Percentiles rank a stretch among this genome's conserved stretches.
phyloP scores from a whole-genome alignment of 176 grass and related monocot species.

The Paspalum vaginatum region DNA sequence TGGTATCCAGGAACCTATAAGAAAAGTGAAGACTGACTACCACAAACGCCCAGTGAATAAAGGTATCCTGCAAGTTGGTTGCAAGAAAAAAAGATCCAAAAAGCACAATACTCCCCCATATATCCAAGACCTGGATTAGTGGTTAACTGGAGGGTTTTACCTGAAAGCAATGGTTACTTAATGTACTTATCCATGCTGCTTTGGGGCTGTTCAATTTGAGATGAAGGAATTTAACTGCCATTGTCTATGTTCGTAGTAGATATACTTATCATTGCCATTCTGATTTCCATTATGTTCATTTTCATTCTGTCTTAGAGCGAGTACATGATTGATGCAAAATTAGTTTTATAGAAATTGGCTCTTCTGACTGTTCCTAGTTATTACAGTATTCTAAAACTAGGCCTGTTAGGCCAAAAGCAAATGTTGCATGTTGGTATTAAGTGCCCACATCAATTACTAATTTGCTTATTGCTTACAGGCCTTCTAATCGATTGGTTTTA shows the following conservation, averaged over 20 bases:
- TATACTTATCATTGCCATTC: background rate
- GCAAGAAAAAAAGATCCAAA: conserved; percentile 28
- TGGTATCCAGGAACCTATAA: conserved; percentile 73
- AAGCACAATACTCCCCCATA: background rate
- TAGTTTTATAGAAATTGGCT: conserved; percentile 12
- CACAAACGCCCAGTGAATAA: conserved; percentile 62
- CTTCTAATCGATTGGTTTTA: background rate
- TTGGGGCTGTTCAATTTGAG: background rate
- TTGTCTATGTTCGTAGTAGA: background rate
- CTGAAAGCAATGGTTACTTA: conserved; percentile 5
- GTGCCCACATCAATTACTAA: background rate
- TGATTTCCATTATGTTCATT: conserved; percentile 17
- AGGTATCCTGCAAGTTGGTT: conserved; percentile 46
- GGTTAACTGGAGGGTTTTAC: conserved; percentile 14
- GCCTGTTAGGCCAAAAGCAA: background rate
- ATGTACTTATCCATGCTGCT: conserved; percentile 7
- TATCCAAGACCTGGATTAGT: conserved; percentile 17
- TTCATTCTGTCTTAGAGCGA: conserved; percentile 3
- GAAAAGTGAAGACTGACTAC: conserved; percentile 61
- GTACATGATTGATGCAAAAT: conserved; percentile 12
- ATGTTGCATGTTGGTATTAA: background rate
- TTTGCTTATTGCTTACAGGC: background rate
- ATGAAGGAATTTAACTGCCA: conserved; percentile 2
- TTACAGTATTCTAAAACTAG: background rate
- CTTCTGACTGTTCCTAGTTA: conserved; percentile 9